These are phyloP conservation scores for Meyerozyma athensensis DNA, from an alignment of 1,139 yeast species.

Conservation along the genomic window DNA sequence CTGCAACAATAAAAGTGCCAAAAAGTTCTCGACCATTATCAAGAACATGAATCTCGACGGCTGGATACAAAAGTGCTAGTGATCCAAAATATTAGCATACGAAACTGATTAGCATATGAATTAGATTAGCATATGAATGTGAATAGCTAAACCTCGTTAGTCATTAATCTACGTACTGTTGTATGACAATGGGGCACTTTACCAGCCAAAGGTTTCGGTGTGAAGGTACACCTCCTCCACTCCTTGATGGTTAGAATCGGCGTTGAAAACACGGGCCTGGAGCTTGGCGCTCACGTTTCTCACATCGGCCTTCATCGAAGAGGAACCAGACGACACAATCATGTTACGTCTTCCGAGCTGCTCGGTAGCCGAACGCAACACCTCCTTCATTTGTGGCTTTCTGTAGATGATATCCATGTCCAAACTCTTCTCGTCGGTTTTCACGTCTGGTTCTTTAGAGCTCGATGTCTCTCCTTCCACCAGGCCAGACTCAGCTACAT, in stretches of 20 bases:
- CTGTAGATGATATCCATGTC: background rate
- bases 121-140: background rate
- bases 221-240: slow-evolving; percentile 53
- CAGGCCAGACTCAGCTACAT: slow-evolving; percentile 13
- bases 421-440: background rate
- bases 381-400: background rate
- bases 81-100: background rate
- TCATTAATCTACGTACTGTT: background rate
- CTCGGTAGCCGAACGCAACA: background rate
- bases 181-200: background rate
- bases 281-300: slow-evolving; percentile 39
- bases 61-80: slow-evolving; percentile 10
- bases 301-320: slow-evolving; percentile 38
- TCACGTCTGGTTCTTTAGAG: background rate
- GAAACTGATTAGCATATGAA: background rate
- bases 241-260: slow-evolving; percentile 19
- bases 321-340: slow-evolving; percentile 50
- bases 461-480: background rate
- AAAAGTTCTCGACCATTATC: slow-evolving; percentile 16
- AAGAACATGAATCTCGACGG: slow-evolving; percentile 17
- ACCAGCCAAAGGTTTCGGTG: slow-evolving; percentile 58
- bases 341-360: slow-evolving; percentile 36
- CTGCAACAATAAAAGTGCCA: slow-evolving; percentile 10
- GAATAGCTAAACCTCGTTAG: background rate
- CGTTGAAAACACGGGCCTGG: slow-evolving; percentile 30